phyloP scores from a whole-genome alignment of 306 rosid species.

The Leucaena leucocephala region DNA sequence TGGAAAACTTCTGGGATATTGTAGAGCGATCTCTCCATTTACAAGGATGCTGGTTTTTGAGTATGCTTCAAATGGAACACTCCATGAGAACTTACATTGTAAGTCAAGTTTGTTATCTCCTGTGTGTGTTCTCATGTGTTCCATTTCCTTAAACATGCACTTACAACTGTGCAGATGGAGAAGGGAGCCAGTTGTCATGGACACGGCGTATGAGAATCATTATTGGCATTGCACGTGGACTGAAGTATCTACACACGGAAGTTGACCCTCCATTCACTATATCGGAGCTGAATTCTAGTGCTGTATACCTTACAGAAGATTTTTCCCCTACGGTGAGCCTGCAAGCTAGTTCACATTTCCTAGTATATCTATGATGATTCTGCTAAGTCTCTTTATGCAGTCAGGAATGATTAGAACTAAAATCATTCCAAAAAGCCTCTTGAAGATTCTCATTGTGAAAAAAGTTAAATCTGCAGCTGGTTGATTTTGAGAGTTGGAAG shows the following conservation, averaged over 20 bases:
- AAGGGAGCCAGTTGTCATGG: constrained; percentile 92
- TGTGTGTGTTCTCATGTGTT: background rate
- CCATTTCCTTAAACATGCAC: constrained; percentile 37
- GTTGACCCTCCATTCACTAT: constrained; percentile 91
- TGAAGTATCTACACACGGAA: constrained; percentile 88
- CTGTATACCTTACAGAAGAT: constrained; percentile 95
- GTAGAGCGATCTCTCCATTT: constrained; percentile 82
- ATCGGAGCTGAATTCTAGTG: constrained; percentile 87
- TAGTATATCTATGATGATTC: constrained; percentile 14
- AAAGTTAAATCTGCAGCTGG: constrained; percentile 62
- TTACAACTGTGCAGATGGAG: constrained; percentile 66
- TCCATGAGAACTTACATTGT: constrained; percentile 90
- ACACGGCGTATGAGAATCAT: constrained; percentile 82
- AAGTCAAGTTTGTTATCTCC: constrained; percentile 43
- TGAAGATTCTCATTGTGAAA: constrained; percentile 25
- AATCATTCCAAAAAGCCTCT: constrained; percentile 27
- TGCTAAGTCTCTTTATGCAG: background rate
- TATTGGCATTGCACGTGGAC: constrained; percentile 87
- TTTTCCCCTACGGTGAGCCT: constrained; percentile 84
- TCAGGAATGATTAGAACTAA: background rate
- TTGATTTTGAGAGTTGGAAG: constrained; percentile 99
- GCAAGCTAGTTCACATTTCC: constrained; percentile 22
- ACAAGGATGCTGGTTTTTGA: constrained; percentile 96
- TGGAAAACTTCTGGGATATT: constrained; percentile 87
- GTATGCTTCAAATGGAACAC: constrained; percentile 94